A percentile compares a stretch with the other conserved stretches of the same genome.
Conservation (phyloP, 2,329 filamentous ascomycete genomes). For the Colletotrichum paranaense region DNA sequence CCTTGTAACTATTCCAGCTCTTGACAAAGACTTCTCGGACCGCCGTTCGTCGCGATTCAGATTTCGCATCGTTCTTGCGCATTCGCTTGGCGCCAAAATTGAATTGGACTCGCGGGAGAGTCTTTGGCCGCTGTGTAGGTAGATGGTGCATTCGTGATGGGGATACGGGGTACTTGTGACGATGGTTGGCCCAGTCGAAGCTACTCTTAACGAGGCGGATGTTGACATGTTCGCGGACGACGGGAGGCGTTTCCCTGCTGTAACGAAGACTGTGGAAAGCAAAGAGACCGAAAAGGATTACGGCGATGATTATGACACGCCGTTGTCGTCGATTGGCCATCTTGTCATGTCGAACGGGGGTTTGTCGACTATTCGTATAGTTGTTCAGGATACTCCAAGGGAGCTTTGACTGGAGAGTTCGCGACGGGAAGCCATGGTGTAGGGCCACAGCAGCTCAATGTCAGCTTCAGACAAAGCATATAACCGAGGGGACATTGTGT, state of each 20-base stretch:
- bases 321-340: conserved; percentile 36
- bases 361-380: not conserved
- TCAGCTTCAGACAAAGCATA: not conserved
- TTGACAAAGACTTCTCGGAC: conserved; percentile 49
- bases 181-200: conserved; percentile 34
- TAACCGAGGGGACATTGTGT: not conserved
- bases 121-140: conserved; percentile 12
- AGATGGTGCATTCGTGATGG: conserved; percentile 29
- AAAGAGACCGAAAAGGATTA: conserved; percentile 20
- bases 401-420: not conserved
- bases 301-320: conserved; percentile 29
- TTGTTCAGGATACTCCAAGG: not conserved
- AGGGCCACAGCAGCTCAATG: not conserved
- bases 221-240: conserved; percentile 13
- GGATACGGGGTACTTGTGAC: conserved; percentile 22
- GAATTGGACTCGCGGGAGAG: conserved; percentile 32
- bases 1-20: conserved; percentile 56
- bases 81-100: conserved; percentile 20
- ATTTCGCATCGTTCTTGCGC: conserved; percentile 21
- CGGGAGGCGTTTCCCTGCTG: not conserved
- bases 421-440: not conserved
- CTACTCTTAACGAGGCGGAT: conserved; percentile 28
- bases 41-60: conserved; percentile 37
- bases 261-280: conserved; percentile 10
- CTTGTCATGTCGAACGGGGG: conserved; percentile 20